Evolutionary conservation across 352 stramenopile genomes (phyloP).

Genomic region (Phytopythium aichiense): DNA sequence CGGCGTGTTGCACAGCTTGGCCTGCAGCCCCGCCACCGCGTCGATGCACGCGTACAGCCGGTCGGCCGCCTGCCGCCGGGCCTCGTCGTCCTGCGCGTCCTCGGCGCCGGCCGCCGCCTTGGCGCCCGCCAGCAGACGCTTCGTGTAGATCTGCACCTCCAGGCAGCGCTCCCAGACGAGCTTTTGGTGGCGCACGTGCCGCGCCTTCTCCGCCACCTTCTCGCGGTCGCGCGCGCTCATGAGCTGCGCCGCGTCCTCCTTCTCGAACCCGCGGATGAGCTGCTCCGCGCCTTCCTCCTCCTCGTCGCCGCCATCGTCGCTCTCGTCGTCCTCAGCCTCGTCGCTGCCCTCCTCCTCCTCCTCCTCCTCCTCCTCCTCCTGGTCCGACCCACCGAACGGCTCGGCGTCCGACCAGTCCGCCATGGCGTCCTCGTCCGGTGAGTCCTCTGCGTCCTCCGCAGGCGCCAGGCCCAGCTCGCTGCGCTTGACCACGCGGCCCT

Average conservation of each 20-base stretch:
- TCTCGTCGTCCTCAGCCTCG: constrained; percentile 27
- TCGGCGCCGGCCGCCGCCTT: constrained; percentile 25
- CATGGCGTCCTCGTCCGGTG: constrained; percentile 71
- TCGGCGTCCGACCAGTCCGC: constrained; percentile 79
- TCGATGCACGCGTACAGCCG: constrained; percentile 67
- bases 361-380: constrained; percentile 31
- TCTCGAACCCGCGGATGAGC: constrained; percentile 73
- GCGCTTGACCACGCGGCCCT: constrained; percentile 76
- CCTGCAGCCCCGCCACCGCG: constrained; percentile 49
- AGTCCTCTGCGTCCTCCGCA: constrained; percentile 20
- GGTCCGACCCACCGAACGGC: constrained; percentile 72
- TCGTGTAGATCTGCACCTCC: constrained; percentile 84
- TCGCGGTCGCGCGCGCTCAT: constrained; percentile 76
- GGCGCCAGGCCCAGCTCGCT: constrained; percentile 32
- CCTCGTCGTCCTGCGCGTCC: constrained; percentile 21
- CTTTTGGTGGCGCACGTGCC: constrained; percentile 81
- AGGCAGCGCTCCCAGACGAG: constrained; percentile 81
- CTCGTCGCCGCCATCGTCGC: constrained; percentile 28
- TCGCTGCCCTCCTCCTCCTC: constrained; percentile 19
- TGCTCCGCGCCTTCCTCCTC: constrained; percentile 61
- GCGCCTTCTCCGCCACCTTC: constrained; percentile 72
- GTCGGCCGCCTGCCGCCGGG: constrained; percentile 30
- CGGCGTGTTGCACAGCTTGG: constrained; percentile 61
- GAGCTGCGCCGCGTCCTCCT: constrained; percentile 70
- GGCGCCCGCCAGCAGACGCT: constrained; percentile 52